Percentiles rank a stretch among this genome's conserved stretches.
These are phyloP conservation scores for Psilocybe subaeruginosa DNA, from an alignment of 768 basidiomycete species.

Conservation along the genomic window DNA sequence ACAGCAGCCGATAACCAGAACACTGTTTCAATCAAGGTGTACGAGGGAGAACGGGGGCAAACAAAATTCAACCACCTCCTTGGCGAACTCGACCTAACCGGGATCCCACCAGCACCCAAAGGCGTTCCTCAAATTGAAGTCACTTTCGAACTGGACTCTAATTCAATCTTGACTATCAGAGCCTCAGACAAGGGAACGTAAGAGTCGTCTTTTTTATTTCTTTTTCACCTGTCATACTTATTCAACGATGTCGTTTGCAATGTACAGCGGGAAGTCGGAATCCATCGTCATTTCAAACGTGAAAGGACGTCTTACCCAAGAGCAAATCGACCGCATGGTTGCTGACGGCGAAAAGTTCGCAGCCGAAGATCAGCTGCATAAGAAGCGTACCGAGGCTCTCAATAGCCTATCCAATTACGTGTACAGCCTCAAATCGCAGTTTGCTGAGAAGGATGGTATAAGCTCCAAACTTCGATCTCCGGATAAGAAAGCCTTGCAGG, in stretches of 20 bases:
- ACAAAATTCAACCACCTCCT: slow-evolving; percentile 92
- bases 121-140: slow-evolving; percentile 93
- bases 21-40: slow-evolving; percentile 88
- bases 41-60: slow-evolving; percentile 85
- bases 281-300: slow-evolving; percentile 71
- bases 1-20: slow-evolving; percentile 91
- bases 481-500: slow-evolving; percentile 64
- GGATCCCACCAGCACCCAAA: slow-evolving; percentile 85
- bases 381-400: slow-evolving; percentile 79
- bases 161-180: slow-evolving; percentile 82
- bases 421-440: slow-evolving; percentile 84
- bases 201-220: slow-evolving; percentile 45
- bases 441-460: slow-evolving; percentile 76
- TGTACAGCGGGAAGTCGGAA: slow-evolving; percentile 70
- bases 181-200: slow-evolving; percentile 82
- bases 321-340: slow-evolving; percentile 61
- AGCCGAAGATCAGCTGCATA: slow-evolving; percentile 29
- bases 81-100: slow-evolving; percentile 90
- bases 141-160: slow-evolving; percentile 88
- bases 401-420: slow-evolving; percentile 80
- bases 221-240: neutral
- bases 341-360: slow-evolving; percentile 51
- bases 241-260: neutral
- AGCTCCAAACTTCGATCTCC: slow-evolving; percentile 64
- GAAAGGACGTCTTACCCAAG: slow-evolving; percentile 57